These are phyloP conservation scores for Phanerodontia chrysosporium DNA, from an alignment of 768 basidiomycete species.

Conservation along the genomic window DNA sequence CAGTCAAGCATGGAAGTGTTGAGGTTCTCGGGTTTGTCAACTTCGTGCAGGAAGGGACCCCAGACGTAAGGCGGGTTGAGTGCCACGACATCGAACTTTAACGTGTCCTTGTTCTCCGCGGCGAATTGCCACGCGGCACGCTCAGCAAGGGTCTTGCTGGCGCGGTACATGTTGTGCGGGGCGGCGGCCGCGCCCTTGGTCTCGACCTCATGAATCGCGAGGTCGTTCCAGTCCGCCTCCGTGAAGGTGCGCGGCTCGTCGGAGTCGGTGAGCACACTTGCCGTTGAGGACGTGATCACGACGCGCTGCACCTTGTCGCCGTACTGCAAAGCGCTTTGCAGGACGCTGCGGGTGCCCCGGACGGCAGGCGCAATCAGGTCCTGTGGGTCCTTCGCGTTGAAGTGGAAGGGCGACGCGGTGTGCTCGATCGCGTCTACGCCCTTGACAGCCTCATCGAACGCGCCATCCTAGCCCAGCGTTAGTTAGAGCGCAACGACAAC, in stretches of 20 bases:
- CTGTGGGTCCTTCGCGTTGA: conserved; percentile 18
- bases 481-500: background rate
- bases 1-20: conserved; percentile 36
- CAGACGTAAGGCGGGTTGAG: conserved; percentile 34
- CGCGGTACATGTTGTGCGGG: conserved; percentile 42
- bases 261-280: conserved; percentile 35
- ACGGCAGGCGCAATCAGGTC: conserved; percentile 41
- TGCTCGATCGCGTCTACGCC: conserved; percentile 22
- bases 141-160: conserved; percentile 68
- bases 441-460: conserved; percentile 22
- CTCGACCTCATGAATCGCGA: conserved; percentile 25
- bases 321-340: conserved; percentile 30
- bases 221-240: conserved; percentile 45
- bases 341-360: conserved; percentile 35
- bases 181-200: conserved; percentile 25
- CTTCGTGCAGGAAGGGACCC: conserved; percentile 14
- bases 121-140: conserved; percentile 16
- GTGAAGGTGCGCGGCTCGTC: conserved; percentile 26
- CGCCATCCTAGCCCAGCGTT: conserved; percentile 12
- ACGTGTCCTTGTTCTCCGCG: conserved; percentile 19
- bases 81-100: conserved; percentile 31
- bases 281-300: conserved; percentile 63
- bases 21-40: conserved; percentile 27
- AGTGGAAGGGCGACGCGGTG: conserved; percentile 17
- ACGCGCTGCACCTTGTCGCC: conserved; percentile 53